Conservation (phyloP, 1,284 basidiomycete species). For the Papiliotrema laurentii region DNA sequence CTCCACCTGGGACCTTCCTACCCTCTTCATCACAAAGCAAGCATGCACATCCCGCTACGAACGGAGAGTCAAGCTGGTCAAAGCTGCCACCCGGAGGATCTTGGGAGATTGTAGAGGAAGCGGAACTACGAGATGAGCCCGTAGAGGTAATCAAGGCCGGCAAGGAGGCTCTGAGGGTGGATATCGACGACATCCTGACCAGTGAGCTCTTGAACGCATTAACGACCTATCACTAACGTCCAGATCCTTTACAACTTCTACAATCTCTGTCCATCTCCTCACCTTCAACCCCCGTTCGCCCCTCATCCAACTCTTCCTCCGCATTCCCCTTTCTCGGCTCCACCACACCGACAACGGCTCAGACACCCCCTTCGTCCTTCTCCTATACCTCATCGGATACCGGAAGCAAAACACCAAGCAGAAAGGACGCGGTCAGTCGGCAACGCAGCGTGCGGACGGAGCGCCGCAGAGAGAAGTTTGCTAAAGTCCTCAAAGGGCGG, state of each 20-base stretch:
- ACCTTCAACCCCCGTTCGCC: conserved; percentile 21
- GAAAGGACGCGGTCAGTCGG: conserved; percentile 52
- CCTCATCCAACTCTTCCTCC: conserved; percentile 21
- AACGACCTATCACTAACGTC: neutral
- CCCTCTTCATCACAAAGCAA: too few species aligned
- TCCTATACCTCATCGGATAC: conserved; percentile 5
- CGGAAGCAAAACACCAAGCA: conserved; percentile 12
- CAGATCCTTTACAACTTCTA: conserved; percentile 57
- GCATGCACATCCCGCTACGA: neutral
- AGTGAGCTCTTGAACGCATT: too few species aligned
- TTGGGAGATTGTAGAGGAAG: conserved; percentile 44
- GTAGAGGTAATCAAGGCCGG: conserved; percentile 37
- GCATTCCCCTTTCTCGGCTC: conserved; percentile 27
- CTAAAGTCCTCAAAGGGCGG: conserved; percentile 31
- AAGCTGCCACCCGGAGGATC: conserved; percentile 41
- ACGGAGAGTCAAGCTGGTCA: conserved; percentile 4
- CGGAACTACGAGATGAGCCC: conserved; percentile 20
- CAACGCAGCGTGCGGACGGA: conserved; percentile 57
- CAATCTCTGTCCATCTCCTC: conserved; percentile 23
- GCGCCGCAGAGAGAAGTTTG: conserved; percentile 42
- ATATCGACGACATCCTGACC: conserved; percentile 65
- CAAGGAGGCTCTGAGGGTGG: conserved; percentile 56
- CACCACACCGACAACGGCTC: conserved; percentile 27
- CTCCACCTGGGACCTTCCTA: conserved; percentile 23
- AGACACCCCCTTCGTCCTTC: conserved; percentile 20